Conservation (phyloP, 371 early-diverging fungal species). For the Syncephalastrum racemosum region DNA sequence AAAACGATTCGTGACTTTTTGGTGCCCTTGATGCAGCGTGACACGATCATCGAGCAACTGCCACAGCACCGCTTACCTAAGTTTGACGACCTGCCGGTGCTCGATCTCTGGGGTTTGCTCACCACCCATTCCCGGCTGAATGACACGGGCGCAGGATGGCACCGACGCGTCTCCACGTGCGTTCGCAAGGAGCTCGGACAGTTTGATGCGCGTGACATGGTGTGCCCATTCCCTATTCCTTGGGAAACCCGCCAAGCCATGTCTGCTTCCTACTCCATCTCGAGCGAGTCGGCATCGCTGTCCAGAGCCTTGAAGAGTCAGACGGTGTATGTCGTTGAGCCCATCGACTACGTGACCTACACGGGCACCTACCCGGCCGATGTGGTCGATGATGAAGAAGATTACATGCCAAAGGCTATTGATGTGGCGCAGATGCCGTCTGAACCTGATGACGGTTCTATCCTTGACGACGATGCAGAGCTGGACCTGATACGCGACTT, state of each 20-base stretch:
- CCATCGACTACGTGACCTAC: conserved; percentile 28
- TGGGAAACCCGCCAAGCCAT: background rate
- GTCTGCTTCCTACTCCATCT: background rate
- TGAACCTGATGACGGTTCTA: conserved; percentile 20
- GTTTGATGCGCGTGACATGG: conserved; percentile 48
- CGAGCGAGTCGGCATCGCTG: conserved; percentile 9
- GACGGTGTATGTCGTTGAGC: conserved; percentile 29
- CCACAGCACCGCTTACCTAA: conserved; percentile 52
- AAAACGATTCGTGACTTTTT: conserved; percentile 51
- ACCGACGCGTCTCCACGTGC: conserved; percentile 54
- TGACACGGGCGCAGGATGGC: conserved; percentile 44
- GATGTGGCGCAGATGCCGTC: conserved; percentile 37
- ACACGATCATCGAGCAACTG: conserved; percentile 54
- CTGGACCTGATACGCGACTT: conserved; percentile 31
- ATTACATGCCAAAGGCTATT: conserved; percentile 34
- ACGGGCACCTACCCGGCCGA: conserved; percentile 13
- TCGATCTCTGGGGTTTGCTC: conserved; percentile 63
- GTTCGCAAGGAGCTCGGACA: conserved; percentile 24
- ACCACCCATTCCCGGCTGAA: conserved; percentile 45
- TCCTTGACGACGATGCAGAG: conserved; percentile 32
- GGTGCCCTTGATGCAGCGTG: conserved; percentile 66
- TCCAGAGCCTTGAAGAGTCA: conserved; percentile 16
- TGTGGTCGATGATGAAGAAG: conserved; percentile 18
- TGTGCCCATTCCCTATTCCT: conserved; percentile 35
- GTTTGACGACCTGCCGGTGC: conserved; percentile 53